Conservation (phyloP, 192 early-diverging fungal genomes). For the Obelidium mucronatum region DNA sequence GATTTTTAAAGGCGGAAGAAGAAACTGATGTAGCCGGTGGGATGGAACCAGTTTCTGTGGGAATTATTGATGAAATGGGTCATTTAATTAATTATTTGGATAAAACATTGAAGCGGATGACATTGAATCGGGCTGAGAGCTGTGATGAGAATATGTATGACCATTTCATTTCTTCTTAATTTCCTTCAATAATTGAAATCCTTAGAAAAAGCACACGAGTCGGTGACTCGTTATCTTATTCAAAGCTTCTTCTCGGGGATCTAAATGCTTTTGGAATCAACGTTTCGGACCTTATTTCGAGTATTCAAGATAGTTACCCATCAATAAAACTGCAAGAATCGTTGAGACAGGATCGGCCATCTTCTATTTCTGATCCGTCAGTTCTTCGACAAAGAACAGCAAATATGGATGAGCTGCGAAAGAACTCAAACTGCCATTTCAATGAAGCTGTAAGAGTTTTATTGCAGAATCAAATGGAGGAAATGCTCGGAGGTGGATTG, state of each 20-base stretch:
- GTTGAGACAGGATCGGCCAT: neutral
- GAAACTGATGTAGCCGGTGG: slow-evolving; percentile 14
- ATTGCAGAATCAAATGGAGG: slow-evolving; percentile 25
- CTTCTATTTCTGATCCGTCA: neutral
- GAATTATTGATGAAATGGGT: slow-evolving; percentile 19
- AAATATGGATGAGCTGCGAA: slow-evolving; percentile 11
- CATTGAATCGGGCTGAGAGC: neutral
- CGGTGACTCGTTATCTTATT: neutral
- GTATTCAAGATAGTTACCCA: neutral
- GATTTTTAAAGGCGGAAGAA: slow-evolving; percentile 32
- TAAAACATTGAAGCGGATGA: slow-evolving; percentile 21
- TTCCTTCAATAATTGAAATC: neutral
- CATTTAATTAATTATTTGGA: slow-evolving; percentile 27
- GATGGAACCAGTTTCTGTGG: slow-evolving; percentile 24
- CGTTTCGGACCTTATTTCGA: slow-evolving; percentile 14
- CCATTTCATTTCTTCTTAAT: neutral
- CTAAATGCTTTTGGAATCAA: slow-evolving; percentile 13
- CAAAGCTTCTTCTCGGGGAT: slow-evolving; percentile 8
- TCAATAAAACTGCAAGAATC: neutral
- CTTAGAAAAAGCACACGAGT: slow-evolving; percentile 16
- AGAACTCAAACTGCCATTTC: neutral
- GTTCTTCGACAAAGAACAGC: slow-evolving; percentile 1
- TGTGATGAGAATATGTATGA: neutral
- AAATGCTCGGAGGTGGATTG: slow-evolving; percentile 4
- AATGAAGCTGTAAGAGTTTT: slow-evolving; percentile 21